Conservation (phyloP, 2,329 filamentous ascomycete genomes). For the Fusarium brachygibbosum region DNA sequence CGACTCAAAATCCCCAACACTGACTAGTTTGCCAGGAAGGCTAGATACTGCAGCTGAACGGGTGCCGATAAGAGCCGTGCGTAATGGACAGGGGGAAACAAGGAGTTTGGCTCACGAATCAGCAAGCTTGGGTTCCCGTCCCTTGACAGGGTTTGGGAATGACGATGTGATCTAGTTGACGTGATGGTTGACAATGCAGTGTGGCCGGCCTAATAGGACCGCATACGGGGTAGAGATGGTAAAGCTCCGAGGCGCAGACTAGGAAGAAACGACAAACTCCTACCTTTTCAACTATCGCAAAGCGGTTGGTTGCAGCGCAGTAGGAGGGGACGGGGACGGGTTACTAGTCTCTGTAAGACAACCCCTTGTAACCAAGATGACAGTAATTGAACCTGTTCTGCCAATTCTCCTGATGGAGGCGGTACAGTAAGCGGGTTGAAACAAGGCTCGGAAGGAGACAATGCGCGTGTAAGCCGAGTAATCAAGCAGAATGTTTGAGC, state of each 20-base stretch:
- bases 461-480: conserved; percentile 23
- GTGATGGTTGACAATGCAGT: conserved; percentile 44
- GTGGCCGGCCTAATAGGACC: conserved; percentile 14
- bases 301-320: conserved; percentile 20
- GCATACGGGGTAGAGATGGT: conserved; percentile 9
- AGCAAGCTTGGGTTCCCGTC: conserved; percentile 36
- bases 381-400: conserved; percentile 16
- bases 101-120: conserved; percentile 37
- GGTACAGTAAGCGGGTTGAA: conserved; percentile 11
- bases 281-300: conserved; percentile 20
- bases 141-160: conserved; percentile 42
- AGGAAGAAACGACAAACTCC: conserved; percentile 8
- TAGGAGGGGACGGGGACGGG: conserved; percentile 8
- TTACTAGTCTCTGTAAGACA: conserved; percentile 28
- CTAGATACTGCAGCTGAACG: conserved; percentile 23
- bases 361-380: conserved; percentile 24
- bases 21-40: conserved; percentile 24
- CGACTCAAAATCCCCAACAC: neutral
- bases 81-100: conserved; percentile 29
- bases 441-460: conserved; percentile 29
- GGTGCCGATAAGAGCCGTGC: conserved; percentile 43
- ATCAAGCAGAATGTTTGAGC: conserved; percentile 26
- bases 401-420: conserved; percentile 15
- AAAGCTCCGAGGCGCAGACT: conserved; percentile 6
- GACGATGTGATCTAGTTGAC: conserved; percentile 46